Percentiles rank a stretch among this genome's conserved stretches.
Conservation (phyloP, 108 stramenopile species). For the Cyclostephanos tholiformis region DNA sequence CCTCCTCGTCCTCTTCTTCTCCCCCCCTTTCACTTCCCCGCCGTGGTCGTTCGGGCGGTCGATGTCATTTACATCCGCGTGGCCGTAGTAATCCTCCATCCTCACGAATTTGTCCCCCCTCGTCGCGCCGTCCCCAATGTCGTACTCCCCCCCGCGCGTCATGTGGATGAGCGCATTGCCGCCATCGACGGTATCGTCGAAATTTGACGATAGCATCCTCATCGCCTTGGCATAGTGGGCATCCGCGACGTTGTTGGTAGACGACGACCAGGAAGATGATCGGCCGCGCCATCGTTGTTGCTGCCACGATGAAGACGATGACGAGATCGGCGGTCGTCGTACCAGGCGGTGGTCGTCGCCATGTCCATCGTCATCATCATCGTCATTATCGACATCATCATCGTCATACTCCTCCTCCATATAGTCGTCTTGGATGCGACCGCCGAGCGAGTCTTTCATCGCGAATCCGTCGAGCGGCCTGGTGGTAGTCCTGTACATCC, state of each 20-base stretch:
- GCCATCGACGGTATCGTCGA: slow-evolving; percentile 25
- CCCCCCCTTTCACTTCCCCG: too few species aligned
- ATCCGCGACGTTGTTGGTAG: slow-evolving; percentile 10
- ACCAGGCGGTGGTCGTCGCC: background rate
- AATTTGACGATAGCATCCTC: slow-evolving; percentile 36
- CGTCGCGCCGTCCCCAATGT: background rate
- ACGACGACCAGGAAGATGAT: background rate
- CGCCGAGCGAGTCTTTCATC: too few species aligned
- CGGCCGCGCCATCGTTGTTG: background rate
- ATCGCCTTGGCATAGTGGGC: slow-evolving; percentile 49
- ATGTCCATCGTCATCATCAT: background rate
- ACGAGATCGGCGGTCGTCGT: slow-evolving; percentile 5
- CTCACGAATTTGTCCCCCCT: slow-evolving; percentile 43
- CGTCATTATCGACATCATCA: background rate
- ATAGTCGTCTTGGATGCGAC: too few species aligned
- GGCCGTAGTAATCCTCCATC: slow-evolving; percentile 11
- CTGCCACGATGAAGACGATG: background rate
- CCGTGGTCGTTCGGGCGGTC: background rate
- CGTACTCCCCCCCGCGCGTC: slow-evolving; percentile 18
- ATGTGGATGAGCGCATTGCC: slow-evolving; percentile 30
- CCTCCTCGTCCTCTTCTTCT: background rate
- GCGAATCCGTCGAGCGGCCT: too few species aligned
- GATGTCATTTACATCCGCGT: background rate
- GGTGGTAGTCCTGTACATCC: slow-evolving; percentile 5
- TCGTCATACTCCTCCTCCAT: background rate